phyloP scores from a whole-genome alignment of 2,329 filamentous ascomycete genomes.

The Lasiodiplodia gonubiensis region DNA sequence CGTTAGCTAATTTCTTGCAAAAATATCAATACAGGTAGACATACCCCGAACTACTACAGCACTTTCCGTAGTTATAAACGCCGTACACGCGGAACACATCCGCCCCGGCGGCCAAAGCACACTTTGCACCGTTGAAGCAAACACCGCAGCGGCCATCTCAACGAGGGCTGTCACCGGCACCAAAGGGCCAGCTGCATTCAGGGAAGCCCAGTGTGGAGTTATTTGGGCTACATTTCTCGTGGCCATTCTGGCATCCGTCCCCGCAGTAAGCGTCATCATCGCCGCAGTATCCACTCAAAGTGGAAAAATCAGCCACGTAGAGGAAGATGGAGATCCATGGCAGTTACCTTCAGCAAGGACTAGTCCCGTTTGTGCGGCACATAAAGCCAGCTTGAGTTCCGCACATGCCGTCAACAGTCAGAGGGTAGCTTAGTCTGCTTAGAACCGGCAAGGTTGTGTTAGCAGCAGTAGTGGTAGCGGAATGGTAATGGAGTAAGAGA shows the following conservation, averaged over 20 bases:
- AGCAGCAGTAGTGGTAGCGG: too few species aligned
- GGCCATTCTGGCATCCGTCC: not conserved
- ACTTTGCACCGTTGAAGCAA: not conserved
- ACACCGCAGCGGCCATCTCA: slow-evolving; percentile 3
- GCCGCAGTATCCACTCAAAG: not conserved
- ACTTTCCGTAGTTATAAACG: not conserved
- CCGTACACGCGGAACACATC: slow-evolving; percentile 1
- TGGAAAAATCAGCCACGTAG: not conserved
- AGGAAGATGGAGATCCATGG: not conserved
- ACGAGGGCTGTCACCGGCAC: not conserved
- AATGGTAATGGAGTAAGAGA: too few species aligned
- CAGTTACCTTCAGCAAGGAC: slow-evolving; percentile 4
- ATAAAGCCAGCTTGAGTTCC: not conserved
- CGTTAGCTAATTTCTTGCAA: too few species aligned
- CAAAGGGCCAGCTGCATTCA: not conserved
- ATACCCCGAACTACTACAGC: not conserved
- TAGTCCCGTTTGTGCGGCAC: not conserved
- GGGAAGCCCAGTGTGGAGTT: slow-evolving; percentile 1
- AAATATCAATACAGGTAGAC: not conserved
- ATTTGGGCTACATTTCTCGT: not conserved
- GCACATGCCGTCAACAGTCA: not conserved
- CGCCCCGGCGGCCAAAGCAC: not conserved
- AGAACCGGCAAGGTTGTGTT: too few species aligned
- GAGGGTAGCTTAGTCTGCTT: not conserved
- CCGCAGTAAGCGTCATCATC: not conserved